Evolutionary conservation across 495 filamentous ascomycete genomes (phyloP), one percentile per base, ranked within the genome.

Genomic region (Podospora pseudopauciseta): DNA sequence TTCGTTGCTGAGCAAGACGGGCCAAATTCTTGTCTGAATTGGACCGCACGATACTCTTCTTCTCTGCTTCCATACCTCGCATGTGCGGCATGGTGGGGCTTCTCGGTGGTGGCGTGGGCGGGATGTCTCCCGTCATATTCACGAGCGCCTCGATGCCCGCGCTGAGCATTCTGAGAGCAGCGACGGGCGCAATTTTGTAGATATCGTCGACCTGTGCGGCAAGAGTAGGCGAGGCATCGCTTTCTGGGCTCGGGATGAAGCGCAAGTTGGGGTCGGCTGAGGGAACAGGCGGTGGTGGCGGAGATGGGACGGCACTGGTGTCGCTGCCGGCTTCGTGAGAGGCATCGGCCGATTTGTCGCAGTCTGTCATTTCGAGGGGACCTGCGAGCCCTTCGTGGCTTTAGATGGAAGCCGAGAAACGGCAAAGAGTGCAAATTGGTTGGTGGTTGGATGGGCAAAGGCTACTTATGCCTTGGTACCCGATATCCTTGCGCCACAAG

Each of bases 131-230:
- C 54, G 89, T 91, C 58, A 88, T 76, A 53, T 82, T 82, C 18
- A 91, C 89, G 60, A 99, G 83, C 16, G 86, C 83, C 70, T 96
- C 90, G 66, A 97, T 80, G 30, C 89, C 87, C 27, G 85, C 80
- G 59, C 87, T 87, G 4, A 99, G 85, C 64, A 97, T 80, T 69
- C 90, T 91, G 70, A 99, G 81, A n/a, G 94, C 94, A 0, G 86
- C 86, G 30, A 88, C 83, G 0, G 93, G 88, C 0, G 86, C 78
- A 53, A 99, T 82, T 26, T 86, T 86, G 78, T 91, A 91, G 65
- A 97, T 86, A 73, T 92, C 90, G 49, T 81, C 74, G 64, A 72
- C 67, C 5, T 76, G 67, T 1, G 68, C 71, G 65, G 74, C 62
- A 66, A 78, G 76, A 5, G 74, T 71, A 6, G 82, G 79, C 23